Evolutionary conservation across 2,329 filamentous ascomycete species (phyloP).

Genomic region (Fusarium nurragi): DNA sequence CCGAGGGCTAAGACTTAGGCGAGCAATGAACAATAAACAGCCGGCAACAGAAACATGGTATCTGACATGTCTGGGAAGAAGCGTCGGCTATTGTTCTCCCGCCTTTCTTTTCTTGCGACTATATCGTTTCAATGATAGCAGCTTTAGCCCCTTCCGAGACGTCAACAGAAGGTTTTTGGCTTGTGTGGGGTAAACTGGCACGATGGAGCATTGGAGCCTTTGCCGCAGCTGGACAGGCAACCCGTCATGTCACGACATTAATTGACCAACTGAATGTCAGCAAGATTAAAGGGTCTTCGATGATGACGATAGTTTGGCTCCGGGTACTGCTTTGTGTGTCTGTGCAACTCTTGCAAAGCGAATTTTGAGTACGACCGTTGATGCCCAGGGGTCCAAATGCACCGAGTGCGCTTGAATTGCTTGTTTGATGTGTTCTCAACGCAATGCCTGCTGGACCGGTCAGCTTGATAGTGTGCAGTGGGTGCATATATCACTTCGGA

Average conservation of each 20-base stretch:
- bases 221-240: slow-evolving; percentile 17
- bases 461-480: slow-evolving; percentile 8
- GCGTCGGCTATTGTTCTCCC: background rate
- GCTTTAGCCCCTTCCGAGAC: background rate
- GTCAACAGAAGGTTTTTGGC: slow-evolving; percentile 21
- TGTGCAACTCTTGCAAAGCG: slow-evolving; percentile 1
- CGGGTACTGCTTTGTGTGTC: background rate
- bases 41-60: slow-evolving; percentile 6
- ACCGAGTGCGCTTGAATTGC: background rate
- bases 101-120: background rate
- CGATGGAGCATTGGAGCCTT: slow-evolving; percentile 3
- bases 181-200: slow-evolving; percentile 26
- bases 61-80: slow-evolving; percentile 3
- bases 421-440: background rate
- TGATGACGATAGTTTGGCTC: slow-evolving; percentile 2
- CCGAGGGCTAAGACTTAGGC: background rate
- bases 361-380: background rate
- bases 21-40: background rate
- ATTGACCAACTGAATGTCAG: background rate
- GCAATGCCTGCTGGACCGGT: background rate
- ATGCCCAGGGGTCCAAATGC: slow-evolving; percentile 1
- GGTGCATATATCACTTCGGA: slow-evolving; percentile 14
- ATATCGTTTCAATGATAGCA: background rate
- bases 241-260: slow-evolving; percentile 1
- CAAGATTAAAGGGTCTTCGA: background rate